Conservation (phyloP, 2,329 filamentous ascomycete species). For the Dactylellina cionopaga region DNA sequence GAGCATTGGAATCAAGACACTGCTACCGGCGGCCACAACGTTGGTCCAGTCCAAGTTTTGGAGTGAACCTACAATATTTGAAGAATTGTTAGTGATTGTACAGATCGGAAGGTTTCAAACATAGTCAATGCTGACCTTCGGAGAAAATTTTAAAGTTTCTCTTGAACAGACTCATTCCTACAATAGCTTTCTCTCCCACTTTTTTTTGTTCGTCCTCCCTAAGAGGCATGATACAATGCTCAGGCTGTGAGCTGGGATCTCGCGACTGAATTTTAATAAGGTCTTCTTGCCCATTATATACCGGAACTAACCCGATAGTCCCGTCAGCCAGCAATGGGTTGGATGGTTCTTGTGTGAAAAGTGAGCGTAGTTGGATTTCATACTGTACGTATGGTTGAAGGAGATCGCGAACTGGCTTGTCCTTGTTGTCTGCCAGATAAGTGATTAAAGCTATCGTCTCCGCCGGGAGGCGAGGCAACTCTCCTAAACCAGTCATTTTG, state of each 20-base stretch:
- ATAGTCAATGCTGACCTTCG: constrained; percentile 67
- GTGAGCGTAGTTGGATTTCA: constrained; percentile 72
- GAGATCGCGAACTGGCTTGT: constrained; percentile 68
- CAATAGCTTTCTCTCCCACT: constrained; percentile 73
- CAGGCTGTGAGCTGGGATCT: constrained; percentile 67
- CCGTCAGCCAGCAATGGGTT: constrained; percentile 62
- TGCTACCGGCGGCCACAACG: constrained; percentile 82
- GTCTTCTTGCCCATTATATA: constrained; percentile 68
- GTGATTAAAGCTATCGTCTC: constrained; percentile 60
- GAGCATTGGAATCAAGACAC: constrained; percentile 80
- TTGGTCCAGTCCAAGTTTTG: constrained; percentile 74
- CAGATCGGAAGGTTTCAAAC: neutral
- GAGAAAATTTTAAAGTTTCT: constrained; percentile 83
- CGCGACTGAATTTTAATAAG: constrained; percentile 72
- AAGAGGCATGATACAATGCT: constrained; percentile 77
- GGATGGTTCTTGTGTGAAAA: constrained; percentile 75
- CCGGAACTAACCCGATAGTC: constrained; percentile 71
- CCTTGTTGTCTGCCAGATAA: constrained; percentile 68
- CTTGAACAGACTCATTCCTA: constrained; percentile 75
- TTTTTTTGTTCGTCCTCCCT: constrained; percentile 70
- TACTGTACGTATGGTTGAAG: constrained; percentile 74
- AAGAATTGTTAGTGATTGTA: neutral
- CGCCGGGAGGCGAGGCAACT: constrained; percentile 26
- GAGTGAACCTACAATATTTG: constrained; percentile 4
- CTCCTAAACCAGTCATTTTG: no score